Evolutionary conservation across 1,139 yeast genomes (phyloP), one percentile per base, ranked within the genome.

Genomic region (Hyphopichia burtonii): DNA sequence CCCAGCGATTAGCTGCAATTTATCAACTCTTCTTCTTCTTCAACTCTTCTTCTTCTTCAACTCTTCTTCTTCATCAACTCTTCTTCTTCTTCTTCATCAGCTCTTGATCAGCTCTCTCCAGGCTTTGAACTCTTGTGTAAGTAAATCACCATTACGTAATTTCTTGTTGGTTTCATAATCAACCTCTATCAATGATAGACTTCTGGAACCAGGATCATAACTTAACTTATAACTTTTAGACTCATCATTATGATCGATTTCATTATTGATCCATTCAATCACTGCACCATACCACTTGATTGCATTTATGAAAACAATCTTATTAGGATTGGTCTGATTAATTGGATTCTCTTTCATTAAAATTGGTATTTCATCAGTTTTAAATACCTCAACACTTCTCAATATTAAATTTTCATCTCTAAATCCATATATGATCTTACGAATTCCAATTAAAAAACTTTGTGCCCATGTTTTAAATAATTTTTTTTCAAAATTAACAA

Each of bases 391-490:
- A 2, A 89, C 80, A 3, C 83, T 65, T 48, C 76, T 70, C 43
- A 94, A 66, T 22, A 75, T 61, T 40, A 86, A 74, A 34, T 77
- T 66, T 23, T 86, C 86, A 58, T 90, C 96, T 48, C 97, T 74
- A 63, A 86, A 93, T 0, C 97, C 99, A 57, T 88, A 87, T 1
- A 87, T 78, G 3, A 93, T 74, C 46, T 78, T 79, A 10, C 85
- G 82, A 15, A 91, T 76, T 3, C 99, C 99, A 41, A 89, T 73
- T 34, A 94, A 66, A 60, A 91, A 94, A 48, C 96, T 84, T 66
- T 91, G 98, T 3, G 96, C 90, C 99, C 99, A 94, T 0, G 94
- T 76, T 47, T 73, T 79, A 59, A 84, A 79, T 36, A 91, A 63
- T 59, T 83, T 90, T 60, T 63, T 77, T 58, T 91, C 96, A 56